phyloP scores from a whole-genome alignment of 495 filamentous ascomycete genomes.

The Paragyromitra xinjiangensis region DNA sequence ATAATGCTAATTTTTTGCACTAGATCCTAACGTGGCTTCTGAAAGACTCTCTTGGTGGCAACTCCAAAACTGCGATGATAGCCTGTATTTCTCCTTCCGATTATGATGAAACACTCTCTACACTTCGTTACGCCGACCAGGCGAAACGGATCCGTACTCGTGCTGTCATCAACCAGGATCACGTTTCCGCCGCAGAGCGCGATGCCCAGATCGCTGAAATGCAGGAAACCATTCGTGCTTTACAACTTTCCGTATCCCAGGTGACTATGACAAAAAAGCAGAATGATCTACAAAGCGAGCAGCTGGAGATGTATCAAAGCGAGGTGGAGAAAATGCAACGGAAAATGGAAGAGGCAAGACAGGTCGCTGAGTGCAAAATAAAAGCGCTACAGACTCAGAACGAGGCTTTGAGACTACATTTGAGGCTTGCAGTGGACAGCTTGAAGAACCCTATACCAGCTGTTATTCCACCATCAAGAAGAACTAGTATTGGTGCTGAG shows the following conservation, averaged over 20 bases:
- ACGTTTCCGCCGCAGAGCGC: constrained; percentile 82
- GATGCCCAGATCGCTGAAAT: constrained; percentile 93
- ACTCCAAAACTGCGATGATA: constrained; percentile 98
- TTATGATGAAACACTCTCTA: constrained; percentile 97
- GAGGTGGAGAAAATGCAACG: constrained; percentile 85
- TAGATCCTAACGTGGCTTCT: constrained; percentile 93
- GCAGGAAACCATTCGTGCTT: constrained; percentile 85
- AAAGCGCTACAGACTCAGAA: constrained; percentile 84
- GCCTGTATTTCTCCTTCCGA: constrained; percentile 94
- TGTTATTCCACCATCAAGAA: constrained; percentile 58
- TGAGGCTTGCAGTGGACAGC: constrained; percentile 84
- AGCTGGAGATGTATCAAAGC: constrained; percentile 90
- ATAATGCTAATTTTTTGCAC: constrained; percentile 13
- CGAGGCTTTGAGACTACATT: constrained; percentile 82
- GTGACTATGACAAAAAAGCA: constrained; percentile 64
- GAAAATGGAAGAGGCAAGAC: constrained; percentile 88
- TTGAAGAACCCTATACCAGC: constrained; percentile 84
- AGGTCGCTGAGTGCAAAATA: constrained; percentile 92
- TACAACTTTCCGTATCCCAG: constrained; percentile 79
- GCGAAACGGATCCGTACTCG: constrained; percentile 97
- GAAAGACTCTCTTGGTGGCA: constrained; percentile 93
- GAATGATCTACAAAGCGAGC: constrained; percentile 66
- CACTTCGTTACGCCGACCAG: constrained; percentile 95
- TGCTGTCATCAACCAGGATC: constrained; percentile 94
- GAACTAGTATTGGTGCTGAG: constrained; percentile 44